Evolutionary conservation across 257 asterid genomes (phyloP), one percentile per base, ranked within the genome.

Genomic region (Salvia miltiorrhiza): DNA sequence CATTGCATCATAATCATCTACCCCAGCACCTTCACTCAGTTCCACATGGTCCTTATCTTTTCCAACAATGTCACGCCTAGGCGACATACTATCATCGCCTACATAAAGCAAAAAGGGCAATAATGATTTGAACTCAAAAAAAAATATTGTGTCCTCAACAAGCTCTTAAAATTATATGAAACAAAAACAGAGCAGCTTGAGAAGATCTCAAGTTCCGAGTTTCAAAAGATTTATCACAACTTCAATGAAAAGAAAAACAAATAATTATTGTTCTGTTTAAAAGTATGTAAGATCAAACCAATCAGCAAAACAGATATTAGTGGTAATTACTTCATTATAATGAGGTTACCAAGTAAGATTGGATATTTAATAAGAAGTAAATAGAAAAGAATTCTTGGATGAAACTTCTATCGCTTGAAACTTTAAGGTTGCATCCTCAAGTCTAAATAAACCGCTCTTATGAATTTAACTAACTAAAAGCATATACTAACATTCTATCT

Each of bases 1-100:
- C 61, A 78, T 70, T 72, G 60, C 85, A 50, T 80, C 80, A 23
- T 76, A 40, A 24, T 76, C 85, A 62, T 77, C 88, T 20, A 59
- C 67, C 43, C 28, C 87, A 65, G 57, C 68, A 71, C 69, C 83
- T 79, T 79, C 92, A 71, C 76, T 71, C 73, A 39, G 74, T 68
- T 72, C 82, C 37, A 20, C 75, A 24, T 40, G 78, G 72, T 69
- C 58, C 7, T 53, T 40, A 45, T 67, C 83, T 64, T 75, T 76
- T 43, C 58, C 64, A 63, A 14, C 73, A 43, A 60, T 63, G 12
- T 52, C 26, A 65, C 70, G 78, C 66, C 67, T 59, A 8, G 81
- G 69, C 41, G 87, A 71, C 76, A 60, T 76, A 30, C 52, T 65
- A 57, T 53, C 87, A 79, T 74, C 78, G 72, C 78, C 96, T 85